Percentiles rank a stretch among this genome's conserved stretches.
phyloP scores from a whole-genome alignment of 208 protist genomes.

The Trypanosoma theileri region DNA sequence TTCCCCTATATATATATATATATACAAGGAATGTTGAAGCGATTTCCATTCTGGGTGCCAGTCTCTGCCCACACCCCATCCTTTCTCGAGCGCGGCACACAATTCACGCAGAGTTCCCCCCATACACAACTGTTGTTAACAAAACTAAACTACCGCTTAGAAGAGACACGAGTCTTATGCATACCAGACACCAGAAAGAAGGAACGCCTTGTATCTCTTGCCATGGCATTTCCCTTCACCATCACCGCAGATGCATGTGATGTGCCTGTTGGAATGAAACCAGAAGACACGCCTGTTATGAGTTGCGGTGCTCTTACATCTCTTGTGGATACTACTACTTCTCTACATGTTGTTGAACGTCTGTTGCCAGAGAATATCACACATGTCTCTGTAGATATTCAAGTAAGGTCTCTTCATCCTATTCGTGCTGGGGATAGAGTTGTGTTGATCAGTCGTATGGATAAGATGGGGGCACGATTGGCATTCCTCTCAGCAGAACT shows the following conservation, averaged over 20 bases:
- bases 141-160: constrained; percentile 33
- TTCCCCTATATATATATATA: too few relatives aligned
- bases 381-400: constrained; percentile 75
- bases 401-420: constrained; percentile 36
- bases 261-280: background rate
- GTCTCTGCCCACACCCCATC: constrained; percentile 43
- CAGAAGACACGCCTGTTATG: constrained; percentile 11
- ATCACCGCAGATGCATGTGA: constrained; percentile 49
- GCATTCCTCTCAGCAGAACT: constrained; percentile 62
- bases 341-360: constrained; percentile 66
- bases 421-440: constrained; percentile 45
- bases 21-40: background rate
- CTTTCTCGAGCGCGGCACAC: constrained; percentile 35
- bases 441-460: constrained; percentile 58
- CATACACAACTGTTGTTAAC: constrained; percentile 30
- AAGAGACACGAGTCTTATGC: constrained; percentile 44
- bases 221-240: constrained; percentile 62
- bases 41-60: constrained; percentile 65
- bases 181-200: constrained; percentile 26
- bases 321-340: constrained; percentile 65
- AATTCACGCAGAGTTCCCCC: constrained; percentile 44
- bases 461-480: constrained; percentile 74
- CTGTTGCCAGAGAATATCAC: constrained; percentile 40
- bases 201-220: background rate
- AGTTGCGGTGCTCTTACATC: constrained; percentile 44